Evolutionary conservation across 2,329 filamentous ascomycete genomes (phyloP), one percentile per base, ranked within the genome.

Genomic region (Mycosphaerella arachidis): DNA sequence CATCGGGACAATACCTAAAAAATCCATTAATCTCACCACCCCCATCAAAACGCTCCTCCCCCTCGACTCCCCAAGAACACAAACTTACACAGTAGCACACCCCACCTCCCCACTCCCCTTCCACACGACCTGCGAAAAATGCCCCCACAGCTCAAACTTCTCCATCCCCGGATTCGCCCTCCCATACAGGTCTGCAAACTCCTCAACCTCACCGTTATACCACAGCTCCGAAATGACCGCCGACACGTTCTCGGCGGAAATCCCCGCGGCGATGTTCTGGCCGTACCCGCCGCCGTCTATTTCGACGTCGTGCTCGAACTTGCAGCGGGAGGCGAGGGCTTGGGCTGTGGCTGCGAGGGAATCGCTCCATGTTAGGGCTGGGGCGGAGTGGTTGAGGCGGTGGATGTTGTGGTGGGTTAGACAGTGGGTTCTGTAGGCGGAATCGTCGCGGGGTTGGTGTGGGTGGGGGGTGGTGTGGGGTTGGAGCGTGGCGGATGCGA

Each of bases 191-290:
- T 77, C 74, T 35, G 71, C 69, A 55, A 81, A 79, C 75, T 81
- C 86, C 60, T 72, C 71, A 67, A 88, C 78, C 76, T 96, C 91
- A 68, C 83, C 83, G 73, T 92, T 90, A 82, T 96, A 96, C 90
- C 93, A 96, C 78, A 87, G 81, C 73, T 92, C 83, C 70, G 86
- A 89, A 71, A 92, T 86, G 66, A 87, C 85, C 64, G 82, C 79
- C 56, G 85, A 84, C 61, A 90, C 79, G 40, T 85, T 81, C 60
- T 74, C 76, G 27, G 74, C 1, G 75, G 71, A 63, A 63, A 83
- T 80, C 63, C 86, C 80, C 61, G 87, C 86, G 71, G 90, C 92
- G 58, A 97, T 86, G 82, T 97, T 97, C 78, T 97, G 93, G n/a
- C 93, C 93, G 71, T 93, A 94, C 48, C 82, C 80, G 57, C 84